Base-by-base conservation (phyloP, 1,284 basidiomycete genomes). In the Lignosus rhinocerotis region DNA sequence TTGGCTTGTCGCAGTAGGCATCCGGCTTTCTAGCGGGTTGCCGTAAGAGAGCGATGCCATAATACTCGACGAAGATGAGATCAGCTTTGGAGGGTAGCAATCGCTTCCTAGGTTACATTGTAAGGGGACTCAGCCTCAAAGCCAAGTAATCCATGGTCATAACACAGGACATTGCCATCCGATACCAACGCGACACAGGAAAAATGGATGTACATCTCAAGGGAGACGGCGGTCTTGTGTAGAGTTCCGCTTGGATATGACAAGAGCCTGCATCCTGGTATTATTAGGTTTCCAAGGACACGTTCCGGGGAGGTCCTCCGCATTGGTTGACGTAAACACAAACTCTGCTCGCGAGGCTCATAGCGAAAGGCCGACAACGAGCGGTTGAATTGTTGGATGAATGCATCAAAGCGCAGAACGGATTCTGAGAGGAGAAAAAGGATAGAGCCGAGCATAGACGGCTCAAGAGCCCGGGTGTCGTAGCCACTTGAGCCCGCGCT, bases 11-110 rank as follows among this genome's bases (percentile, higher is more conserved):
- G 39, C 53, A 51, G 11, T 41, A 36, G 31, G 38, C 21, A 32
- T 21, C 55, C 56, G 57, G 56, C 39, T 16, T 61, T 43, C n/a
- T 38, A 43, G 42, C 51, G 60, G 54, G 51, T 46, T 62, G 57
- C 60, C 57, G 60, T 62, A 56, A 62, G 11, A 25, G 33, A 19
- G 8, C n/a, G 6, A 16, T 43, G 17, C 19, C 25, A 25, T 25
- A 25, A 25, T 25, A 25, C 25, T 25, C 25, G 25, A 25, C 25
- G 38, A 33, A n/a, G 14, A 42, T 49, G 32, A 39, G 34, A 49
- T 38, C 12, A 17, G 16, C 39, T 16, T 25, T 33, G 3, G 38
- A 11, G 32, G 34, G 16, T 17, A 50, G 14, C 43, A 30, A 45
- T 45, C 38, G 19, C 34, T 14, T 34, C 34, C 21, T 14, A 17